Base-by-base conservation (phyloP, 176 grass and related monocot species). In the Triticum aestivum region DNA sequence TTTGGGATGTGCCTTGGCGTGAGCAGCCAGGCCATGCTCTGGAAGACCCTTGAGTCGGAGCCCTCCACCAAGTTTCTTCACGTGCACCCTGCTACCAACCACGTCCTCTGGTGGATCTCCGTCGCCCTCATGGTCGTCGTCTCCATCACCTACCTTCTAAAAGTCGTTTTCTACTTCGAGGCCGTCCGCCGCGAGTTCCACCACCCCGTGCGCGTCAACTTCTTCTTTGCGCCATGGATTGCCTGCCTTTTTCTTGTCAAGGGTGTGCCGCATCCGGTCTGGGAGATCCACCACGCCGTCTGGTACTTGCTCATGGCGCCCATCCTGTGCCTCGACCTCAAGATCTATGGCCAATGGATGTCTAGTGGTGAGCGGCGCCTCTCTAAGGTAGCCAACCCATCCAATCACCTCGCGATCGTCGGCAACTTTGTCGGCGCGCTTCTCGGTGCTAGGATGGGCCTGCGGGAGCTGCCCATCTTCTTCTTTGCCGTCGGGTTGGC, bases 271-370 rank as follows among this genome's bases (percentile, higher is more conserved):
- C 47, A 15, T 13, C 47, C 47, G 4, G 47, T 51, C 13, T 51
- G 13, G 12, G 47, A 15, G 47, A 51, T 51, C 47, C 91, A 83
- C 10, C 73, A 56, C 15, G 42, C n/a, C 58, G 42, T 96, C 8
- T 96, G 89, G 94, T 96, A 93, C 54, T 37, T 61, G 47, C 79
- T 96, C 24, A 93, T 91, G 91, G 42, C 59, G 8, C 89, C 89
- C 12, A 75, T 93, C n/a, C 33, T 93, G 1, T 74, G 37, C 63
- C 74, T 96, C 5, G 91, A 78, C 41, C 89, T 96, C 42, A 96
- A 96, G 78, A 91, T 96, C 4, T 96, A 96, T 20, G 94, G 94
- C 11, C 89, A 96, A n/a, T 96, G 91, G 94, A 93, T 96, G 85
- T 91, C 91, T 7, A 91, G 91, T 41, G 94, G 85, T 2, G 81